These are phyloP conservation scores for Cocos nucifera DNA, from an alignment of 176 grass and related monocot species.

Conservation along the genomic window DNA sequence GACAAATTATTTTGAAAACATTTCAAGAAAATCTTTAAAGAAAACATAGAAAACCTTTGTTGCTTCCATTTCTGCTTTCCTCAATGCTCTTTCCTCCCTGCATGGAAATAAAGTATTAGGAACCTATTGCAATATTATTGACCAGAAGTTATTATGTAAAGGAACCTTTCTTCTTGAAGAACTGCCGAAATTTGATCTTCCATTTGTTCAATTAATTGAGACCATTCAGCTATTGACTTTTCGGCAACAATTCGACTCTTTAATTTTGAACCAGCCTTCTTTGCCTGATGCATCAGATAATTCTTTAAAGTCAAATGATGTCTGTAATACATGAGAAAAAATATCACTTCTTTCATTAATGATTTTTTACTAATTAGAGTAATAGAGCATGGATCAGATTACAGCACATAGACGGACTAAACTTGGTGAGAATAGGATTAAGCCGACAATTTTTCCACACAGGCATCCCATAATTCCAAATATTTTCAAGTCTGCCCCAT, in stretches of 20 bases:
- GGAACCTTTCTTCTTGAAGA: slow-evolving; percentile 77
- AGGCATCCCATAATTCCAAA: no score
- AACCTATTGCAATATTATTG: background rate
- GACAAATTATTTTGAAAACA: slow-evolving; percentile 4
- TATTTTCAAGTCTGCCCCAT: no score
- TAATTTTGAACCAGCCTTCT: slow-evolving; percentile 88
- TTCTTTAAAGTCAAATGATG: background rate
- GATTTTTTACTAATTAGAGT: no score
- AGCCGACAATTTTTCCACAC: no score
- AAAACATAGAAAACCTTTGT: slow-evolving; percentile 33
- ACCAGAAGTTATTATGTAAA: slow-evolving; percentile 6
- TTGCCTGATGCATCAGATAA: slow-evolving; percentile 43
- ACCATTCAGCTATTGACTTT: slow-evolving; percentile 75
- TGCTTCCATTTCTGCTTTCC: slow-evolving; percentile 96
- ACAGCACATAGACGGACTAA: no score
- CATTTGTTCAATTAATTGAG: slow-evolving; percentile 71
- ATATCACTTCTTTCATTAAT: no score
- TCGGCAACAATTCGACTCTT: slow-evolving; percentile 87
- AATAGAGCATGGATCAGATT: no score
- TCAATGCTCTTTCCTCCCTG: slow-evolving; percentile 70
- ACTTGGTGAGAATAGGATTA: no score
- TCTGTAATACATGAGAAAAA: no score
- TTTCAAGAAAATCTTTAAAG: slow-evolving; percentile 7
- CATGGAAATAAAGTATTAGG: slow-evolving; percentile 14
- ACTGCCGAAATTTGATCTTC: slow-evolving; percentile 74